Base-by-base conservation (phyloP, 164 flowering plant species). In the Umbilicus rupestris region DNA sequence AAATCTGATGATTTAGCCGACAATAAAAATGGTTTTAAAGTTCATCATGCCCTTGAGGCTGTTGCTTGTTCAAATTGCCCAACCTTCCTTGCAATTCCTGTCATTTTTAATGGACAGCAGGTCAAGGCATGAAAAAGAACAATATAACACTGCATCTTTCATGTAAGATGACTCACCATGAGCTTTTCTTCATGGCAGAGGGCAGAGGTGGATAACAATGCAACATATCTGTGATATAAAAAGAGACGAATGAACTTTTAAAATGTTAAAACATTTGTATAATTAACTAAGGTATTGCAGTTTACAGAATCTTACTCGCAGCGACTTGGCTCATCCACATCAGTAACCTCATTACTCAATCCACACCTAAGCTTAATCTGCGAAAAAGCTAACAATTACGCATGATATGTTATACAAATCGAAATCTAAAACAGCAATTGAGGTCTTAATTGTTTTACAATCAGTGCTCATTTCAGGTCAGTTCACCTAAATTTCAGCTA, bases 291-390 rank as follows among this genome's bases (percentile, higher is more conserved):
- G 39, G 45, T 58, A 62, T 63, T n/a, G 14, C 14, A 33, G 5
- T 7, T 29, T 39, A 69, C 49, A 30, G 67, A 52, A 59, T 59
- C 81, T 77, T 87, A 94, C 99, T 94, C 99, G 96, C 99, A 94
- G 44, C 99, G 96, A 75, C 99, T 94, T 68, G 99, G 99, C 77
- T 91, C 99, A 70, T 87, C 96, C 39, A 94, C 88, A 78, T 89
- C 96, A 33, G 88, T 49, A 16, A 89, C 78, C 81, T 89, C 99
- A 76, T 84, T 85, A 42, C 78, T 82, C 82, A 94, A 67, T 37
- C 99, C 99, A 79, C 99, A 94, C 78, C 96, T 82, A 60, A 94
- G 83, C 83, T 62, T 91, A 28, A 94, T 96, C 99, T 94, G 85
- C 22, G 66, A 66, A 7, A 20, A 50, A 50, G 57, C 29, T 7